Evolutionary conservation across 2,329 filamentous ascomycete genomes (phyloP), one percentile per base, ranked within the genome.

Genomic region (Nemania bipapillata): DNA sequence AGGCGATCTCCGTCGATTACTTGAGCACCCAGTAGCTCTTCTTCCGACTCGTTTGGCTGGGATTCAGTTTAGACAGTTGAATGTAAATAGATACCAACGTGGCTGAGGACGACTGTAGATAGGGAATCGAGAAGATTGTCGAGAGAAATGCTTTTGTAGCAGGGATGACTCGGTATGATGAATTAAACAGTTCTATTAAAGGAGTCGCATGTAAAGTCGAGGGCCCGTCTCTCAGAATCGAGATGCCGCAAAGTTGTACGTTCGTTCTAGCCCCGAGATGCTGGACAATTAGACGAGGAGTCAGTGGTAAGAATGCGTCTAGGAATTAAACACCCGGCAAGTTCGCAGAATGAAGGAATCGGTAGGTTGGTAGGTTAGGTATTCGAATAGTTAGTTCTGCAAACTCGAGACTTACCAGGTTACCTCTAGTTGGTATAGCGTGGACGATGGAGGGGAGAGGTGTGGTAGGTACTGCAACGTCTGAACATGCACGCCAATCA

Each of bases 121-220:
- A 40, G 22, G n/a, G n/a, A n/a, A n/a, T 20, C n/a, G 17, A 5
- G n/a, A 52, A 22, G n/a, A 37, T 17, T 45, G 20, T 32, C 32
- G 7, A 42, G 40, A 47, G 53, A 52, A n/a, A 17, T 35, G 17
- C 5, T 12, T 30, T 17, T 54, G 53, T 24, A 12, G 11, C n/a
- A 17, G 37, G 9, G n/a, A 45, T 32, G 26, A 24, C 37, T 64
- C 11, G 40, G 24, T 42, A 12, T 26, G 20, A n/a, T 9, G 3
- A 30, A 50, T 32, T 17, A 4, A 24, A n/a, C n/a, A n/a, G 22
- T 37, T 15, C 28, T 70, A 71, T 66, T 65, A 69, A 66, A 37
- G 37, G 47, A 45, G 26, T 47, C 4, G 28, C 15, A 8, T 55
- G 11, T 37, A 54, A 45, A 32, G 32, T 64, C 15, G 30, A 30